Conservation (phyloP, 129 eudicot genomes). For the Centrapalus pauciflorus region DNA sequence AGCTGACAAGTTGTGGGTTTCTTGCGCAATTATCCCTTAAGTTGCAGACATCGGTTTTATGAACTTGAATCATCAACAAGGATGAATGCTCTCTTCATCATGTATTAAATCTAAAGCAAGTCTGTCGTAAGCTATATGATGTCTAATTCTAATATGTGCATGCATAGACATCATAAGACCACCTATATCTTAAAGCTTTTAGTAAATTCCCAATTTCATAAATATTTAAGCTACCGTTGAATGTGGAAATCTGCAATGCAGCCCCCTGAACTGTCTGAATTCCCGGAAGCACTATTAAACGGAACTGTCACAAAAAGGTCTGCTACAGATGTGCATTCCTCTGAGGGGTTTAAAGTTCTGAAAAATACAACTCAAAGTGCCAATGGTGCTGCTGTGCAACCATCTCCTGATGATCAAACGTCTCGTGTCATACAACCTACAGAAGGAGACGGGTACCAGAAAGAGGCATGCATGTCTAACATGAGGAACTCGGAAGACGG, state of each 20-base stretch:
- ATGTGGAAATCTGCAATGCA: conserved; percentile 14
- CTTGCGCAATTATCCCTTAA: too few species aligned
- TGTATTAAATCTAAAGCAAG: background rate
- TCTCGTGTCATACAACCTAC: conserved; percentile 9
- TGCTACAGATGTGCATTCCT: conserved; percentile 13
- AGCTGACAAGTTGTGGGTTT: too few species aligned
- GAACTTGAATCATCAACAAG: too few species aligned
- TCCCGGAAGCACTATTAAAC: conserved; percentile 25
- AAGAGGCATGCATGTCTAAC: conserved; percentile 14
- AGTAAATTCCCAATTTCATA: background rate
- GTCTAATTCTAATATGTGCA: background rate
- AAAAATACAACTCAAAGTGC: conserved; percentile 6
- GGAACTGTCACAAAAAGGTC: conserved; percentile 25
- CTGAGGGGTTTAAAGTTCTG: conserved; percentile 13
- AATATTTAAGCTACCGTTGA: background rate
- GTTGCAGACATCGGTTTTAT: too few species aligned
- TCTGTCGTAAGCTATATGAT: background rate
- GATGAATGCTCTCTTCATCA: too few species aligned
- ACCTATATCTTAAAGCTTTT: background rate
- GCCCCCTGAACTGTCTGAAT: conserved; percentile 23
- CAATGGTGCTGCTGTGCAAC: conserved; percentile 5
- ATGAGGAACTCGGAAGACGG: conserved; percentile 58
- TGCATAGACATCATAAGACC: background rate
- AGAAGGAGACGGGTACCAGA: conserved; percentile 18
- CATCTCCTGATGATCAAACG: conserved; percentile 7